A percentile compares a stretch with the other conserved stretches of the same genome.
Evolutionary conservation across 306 rosid species (phyloP).

Genomic region (Acacia melanoxylon): DNA sequence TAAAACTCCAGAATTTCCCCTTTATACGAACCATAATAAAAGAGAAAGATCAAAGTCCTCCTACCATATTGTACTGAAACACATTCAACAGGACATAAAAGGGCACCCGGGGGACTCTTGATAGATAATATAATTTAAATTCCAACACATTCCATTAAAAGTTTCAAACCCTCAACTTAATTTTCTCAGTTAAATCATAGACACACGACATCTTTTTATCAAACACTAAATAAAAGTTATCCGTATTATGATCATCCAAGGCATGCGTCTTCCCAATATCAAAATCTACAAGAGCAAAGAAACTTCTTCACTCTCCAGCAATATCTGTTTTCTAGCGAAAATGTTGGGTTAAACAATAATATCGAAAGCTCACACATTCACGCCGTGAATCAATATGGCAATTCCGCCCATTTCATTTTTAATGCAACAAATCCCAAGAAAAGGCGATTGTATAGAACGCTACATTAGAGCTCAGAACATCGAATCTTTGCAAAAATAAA

Average conservation of each 20-base stretch:
- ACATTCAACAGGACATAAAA: not conserved
- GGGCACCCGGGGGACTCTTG: not conserved
- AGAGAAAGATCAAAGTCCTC: not conserved
- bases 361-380: not conserved
- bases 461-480: not conserved
- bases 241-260: not conserved
- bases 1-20: not conserved
- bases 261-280: not conserved
- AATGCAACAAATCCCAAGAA: not conserved
- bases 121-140: not conserved
- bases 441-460: not conserved
- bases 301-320: not conserved
- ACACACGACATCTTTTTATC: not conserved
- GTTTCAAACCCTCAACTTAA: not conserved
- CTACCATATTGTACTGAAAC: not conserved
- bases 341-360: not conserved
- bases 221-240: not conserved
- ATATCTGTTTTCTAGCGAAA: not conserved
- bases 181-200: not conserved
- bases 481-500: not conserved
- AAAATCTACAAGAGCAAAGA: not conserved
- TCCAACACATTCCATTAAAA: not conserved
- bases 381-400: slow-evolving; percentile 1
- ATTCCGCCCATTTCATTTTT: not conserved
- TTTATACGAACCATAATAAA: not conserved